phyloP scores from a whole-genome alignment of 257 asterid species.

The Fraxinus quadrangulata region DNA sequence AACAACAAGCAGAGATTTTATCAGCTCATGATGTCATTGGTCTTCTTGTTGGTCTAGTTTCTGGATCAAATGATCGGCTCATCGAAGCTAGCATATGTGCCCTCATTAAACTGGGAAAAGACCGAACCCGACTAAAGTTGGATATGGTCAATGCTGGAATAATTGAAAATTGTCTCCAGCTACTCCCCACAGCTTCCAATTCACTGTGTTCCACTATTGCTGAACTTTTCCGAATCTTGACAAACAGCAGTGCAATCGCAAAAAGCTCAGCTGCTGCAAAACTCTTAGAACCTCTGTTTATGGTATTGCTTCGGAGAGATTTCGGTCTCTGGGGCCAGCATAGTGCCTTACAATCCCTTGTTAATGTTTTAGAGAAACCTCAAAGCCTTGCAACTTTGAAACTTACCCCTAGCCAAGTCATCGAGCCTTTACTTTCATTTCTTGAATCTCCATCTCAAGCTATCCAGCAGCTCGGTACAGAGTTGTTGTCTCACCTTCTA shows the following conservation, averaged over 20 bases:
- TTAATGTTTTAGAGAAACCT: constrained; percentile 88
- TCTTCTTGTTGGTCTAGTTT: constrained; percentile 65
- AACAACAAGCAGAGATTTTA: constrained; percentile 62
- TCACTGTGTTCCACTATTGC: constrained; percentile 73
- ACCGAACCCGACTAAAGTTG: constrained; percentile 80
- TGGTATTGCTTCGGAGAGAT: constrained; percentile 66
- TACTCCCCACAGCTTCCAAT: constrained; percentile 70
- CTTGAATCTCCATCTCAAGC: constrained; percentile 84
- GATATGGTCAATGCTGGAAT: constrained; percentile 88
- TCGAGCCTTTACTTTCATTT: constrained; percentile 70
- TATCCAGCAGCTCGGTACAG: constrained; percentile 84
- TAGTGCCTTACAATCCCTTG: constrained; percentile 87
- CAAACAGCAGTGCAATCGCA: constrained; percentile 79
- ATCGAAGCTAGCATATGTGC: constrained; percentile 81
- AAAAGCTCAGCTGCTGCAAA: constrained; percentile 63
- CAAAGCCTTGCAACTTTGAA: constrained; percentile 63
- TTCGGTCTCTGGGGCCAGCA: constrained; percentile 84
- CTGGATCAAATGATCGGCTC: constrained; percentile 68
- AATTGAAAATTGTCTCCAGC: constrained; percentile 72
- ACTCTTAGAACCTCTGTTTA: constrained; percentile 79
- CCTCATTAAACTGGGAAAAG: constrained; percentile 82
- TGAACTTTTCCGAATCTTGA: constrained; percentile 86
- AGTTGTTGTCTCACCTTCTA: constrained; percentile 75
- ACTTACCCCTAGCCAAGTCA: constrained; percentile 75
- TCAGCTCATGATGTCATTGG: constrained; percentile 60